Percentiles rank a stretch among this genome's conserved stretches.
Conservation (phyloP, 163 green algal genomes). For the Trebouxia gelatinosa region DNA sequence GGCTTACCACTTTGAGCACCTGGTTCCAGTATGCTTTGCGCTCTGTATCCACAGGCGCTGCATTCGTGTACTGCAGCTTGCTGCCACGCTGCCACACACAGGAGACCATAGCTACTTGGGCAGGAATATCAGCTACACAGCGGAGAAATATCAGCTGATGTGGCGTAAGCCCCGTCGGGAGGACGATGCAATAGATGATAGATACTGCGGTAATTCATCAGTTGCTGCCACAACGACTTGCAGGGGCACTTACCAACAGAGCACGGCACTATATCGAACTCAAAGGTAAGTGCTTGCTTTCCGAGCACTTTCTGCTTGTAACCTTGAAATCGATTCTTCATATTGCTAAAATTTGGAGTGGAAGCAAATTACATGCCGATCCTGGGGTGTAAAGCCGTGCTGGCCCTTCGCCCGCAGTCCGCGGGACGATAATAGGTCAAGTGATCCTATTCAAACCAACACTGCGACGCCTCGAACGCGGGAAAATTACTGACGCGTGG, state of each 20-base stretch:
- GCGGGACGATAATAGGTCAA: no score
- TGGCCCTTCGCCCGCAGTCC: not conserved
- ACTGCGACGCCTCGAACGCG: no score
- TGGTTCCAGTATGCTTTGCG: constrained; percentile 58
- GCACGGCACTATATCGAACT: constrained; percentile 59
- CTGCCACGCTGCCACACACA: constrained; percentile 56
- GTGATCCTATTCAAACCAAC: no score
- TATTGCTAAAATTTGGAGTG: not conserved
- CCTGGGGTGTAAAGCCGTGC: not conserved
- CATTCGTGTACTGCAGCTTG: constrained; percentile 59
- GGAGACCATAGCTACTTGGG: constrained; percentile 40
- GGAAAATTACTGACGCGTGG: no score
- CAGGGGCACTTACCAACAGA: constrained; percentile 38
- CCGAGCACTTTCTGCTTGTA: constrained; percentile 47
- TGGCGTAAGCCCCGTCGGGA: not conserved
- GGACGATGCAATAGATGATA: not conserved
- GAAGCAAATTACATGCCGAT: not conserved
- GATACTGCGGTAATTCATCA: not conserved
- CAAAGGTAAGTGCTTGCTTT: constrained; percentile 45
- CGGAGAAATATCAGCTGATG: not conserved
- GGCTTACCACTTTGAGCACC: constrained; percentile 49
- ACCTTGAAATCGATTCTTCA: constrained; percentile 4
- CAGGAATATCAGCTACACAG: constrained; percentile 53
- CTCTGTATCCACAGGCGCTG: constrained; percentile 50
- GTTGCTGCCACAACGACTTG: not conserved